A percentile compares a stretch with the other conserved stretches of the same genome.
Evolutionary conservation across 176 grass and related monocot species (phyloP).

Genomic region (Rhipidocladum racemiflorum): DNA sequence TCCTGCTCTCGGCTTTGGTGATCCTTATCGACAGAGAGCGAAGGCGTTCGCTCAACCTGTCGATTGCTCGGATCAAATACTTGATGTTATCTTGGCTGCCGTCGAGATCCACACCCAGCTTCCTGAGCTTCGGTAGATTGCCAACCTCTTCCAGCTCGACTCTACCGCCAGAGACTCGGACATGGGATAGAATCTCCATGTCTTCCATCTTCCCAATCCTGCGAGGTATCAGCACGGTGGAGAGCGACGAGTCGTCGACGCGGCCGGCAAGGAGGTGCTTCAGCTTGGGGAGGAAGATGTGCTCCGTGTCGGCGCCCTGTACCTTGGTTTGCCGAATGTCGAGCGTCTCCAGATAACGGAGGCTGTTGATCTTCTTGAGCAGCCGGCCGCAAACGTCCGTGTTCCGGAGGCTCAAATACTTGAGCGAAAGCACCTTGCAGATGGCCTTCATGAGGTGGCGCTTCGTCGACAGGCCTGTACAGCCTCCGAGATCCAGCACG

Average conservation of each 20-base stretch:
- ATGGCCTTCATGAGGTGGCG: not conserved
- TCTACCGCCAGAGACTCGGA: not conserved
- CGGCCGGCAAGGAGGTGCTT: not conserved
- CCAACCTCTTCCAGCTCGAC: not conserved
- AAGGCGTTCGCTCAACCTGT: not conserved
- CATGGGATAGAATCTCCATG: not conserved
- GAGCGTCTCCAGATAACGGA: too few species aligned
- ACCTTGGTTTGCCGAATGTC: not conserved
- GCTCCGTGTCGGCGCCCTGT: not conserved
- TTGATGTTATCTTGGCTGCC: not conserved
- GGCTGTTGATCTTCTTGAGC: not conserved
- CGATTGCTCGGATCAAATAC: not conserved
- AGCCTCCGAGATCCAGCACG: slow-evolving; percentile 13
- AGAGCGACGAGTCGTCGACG: too few species aligned
- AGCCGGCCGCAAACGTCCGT: not conserved
- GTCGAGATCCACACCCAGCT: not conserved
- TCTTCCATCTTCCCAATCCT: too few species aligned
- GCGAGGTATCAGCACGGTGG: too few species aligned
- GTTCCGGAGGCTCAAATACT: slow-evolving; percentile 25
- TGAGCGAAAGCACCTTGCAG: slow-evolving; percentile 1
- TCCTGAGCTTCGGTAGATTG: not conserved
- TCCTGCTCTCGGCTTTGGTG: not conserved
- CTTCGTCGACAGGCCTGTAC: not conserved
- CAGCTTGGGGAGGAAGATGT: not conserved
- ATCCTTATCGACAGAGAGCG: too few species aligned